A percentile compares a stretch with the other conserved stretches of the same genome.
phyloP scores from a whole-genome alignment of 208 protist species.

The Wallacemonas collosoma region DNA sequence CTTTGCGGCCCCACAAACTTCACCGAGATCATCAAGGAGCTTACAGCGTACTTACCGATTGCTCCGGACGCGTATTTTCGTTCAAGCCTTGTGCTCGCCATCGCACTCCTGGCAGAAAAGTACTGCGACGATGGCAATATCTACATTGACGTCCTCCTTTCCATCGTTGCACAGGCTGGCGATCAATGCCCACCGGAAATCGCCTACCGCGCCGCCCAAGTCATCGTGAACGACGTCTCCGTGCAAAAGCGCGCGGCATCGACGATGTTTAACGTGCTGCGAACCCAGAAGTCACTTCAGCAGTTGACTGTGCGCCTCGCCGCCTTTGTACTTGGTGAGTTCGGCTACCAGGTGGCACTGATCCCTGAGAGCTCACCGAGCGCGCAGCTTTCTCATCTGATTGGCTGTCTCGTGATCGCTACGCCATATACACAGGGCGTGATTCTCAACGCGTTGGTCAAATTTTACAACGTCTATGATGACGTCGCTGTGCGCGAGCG shows the following conservation, averaged over 20 bases:
- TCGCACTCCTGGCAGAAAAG: constrained; percentile 95
- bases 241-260: constrained; percentile 96
- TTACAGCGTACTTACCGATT: constrained; percentile 91
- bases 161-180: constrained; percentile 95
- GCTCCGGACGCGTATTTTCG: constrained; percentile 90
- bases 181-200: constrained; percentile 95
- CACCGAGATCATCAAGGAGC: constrained; percentile 92
- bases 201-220: constrained; percentile 91
- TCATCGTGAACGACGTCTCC: constrained; percentile 96
- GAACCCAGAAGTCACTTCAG: constrained; percentile 37
- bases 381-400: constrained; percentile 88
- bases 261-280: constrained; percentile 59
- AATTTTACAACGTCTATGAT: constrained; percentile 96
- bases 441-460: constrained; percentile 95
- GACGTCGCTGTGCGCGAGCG: constrained; percentile 66
- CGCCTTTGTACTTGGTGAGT: constrained; percentile 97
- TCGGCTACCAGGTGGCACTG: constrained; percentile 96
- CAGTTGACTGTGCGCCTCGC: constrained; percentile 67
- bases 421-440: constrained; percentile 81
- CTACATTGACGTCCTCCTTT: constrained; percentile 97
- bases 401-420: constrained; percentile 69
- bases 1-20: constrained; percentile 96
- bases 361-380: constrained; percentile 76
- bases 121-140: constrained; percentile 89
- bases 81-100: constrained; percentile 96